A percentile compares a stretch with the other conserved stretches of the same genome.
Conservation (phyloP, 1,284 basidiomycete genomes). For the Sutorius eximius region DNA sequence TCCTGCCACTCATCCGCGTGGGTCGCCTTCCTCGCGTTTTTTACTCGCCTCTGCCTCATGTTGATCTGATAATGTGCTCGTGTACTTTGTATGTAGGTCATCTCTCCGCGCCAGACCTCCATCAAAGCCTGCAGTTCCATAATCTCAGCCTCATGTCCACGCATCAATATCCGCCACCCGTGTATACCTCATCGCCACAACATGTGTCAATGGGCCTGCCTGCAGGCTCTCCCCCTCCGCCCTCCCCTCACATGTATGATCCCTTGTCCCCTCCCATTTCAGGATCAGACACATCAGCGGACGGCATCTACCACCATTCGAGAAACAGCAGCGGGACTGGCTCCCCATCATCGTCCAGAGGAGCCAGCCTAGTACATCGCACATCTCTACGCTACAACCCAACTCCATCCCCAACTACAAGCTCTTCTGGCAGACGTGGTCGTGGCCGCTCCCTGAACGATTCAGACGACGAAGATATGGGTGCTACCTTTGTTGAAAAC, state of each 20-base stretch:
- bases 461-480: slow-evolving; percentile 78
- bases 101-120: slow-evolving; percentile 55
- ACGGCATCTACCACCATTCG: slow-evolving; percentile 71
- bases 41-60: slow-evolving; percentile 47
- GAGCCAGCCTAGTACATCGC: slow-evolving; percentile 71
- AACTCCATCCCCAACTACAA: slow-evolving; percentile 69
- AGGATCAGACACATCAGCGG: slow-evolving; percentile 80
- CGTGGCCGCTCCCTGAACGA: slow-evolving; percentile 65
- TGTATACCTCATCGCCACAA: slow-evolving; percentile 51
- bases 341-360: slow-evolving; percentile 72
- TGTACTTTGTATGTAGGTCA: slow-evolving; percentile 52
- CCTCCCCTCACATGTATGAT: slow-evolving; percentile 76
- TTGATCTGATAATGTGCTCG: slow-evolving; percentile 55
- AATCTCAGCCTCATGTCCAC: slow-evolving; percentile 51
- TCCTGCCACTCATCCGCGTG: slow-evolving; percentile 51
- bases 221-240: slow-evolving; percentile 61
- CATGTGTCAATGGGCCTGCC: slow-evolving; percentile 54
- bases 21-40: slow-evolving; percentile 45
- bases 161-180: slow-evolving; percentile 45
- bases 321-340: slow-evolving; percentile 72
- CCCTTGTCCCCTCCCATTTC: slow-evolving; percentile 78
- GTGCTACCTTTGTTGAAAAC: slow-evolving; percentile 60
- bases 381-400: slow-evolving; percentile 68
- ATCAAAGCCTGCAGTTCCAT: slow-evolving; percentile 49
- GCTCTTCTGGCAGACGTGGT: slow-evolving; percentile 64